These are phyloP conservation scores for Clitopilus passeckerianus DNA, from an alignment of 768 basidiomycete species.

Conservation along the genomic window DNA sequence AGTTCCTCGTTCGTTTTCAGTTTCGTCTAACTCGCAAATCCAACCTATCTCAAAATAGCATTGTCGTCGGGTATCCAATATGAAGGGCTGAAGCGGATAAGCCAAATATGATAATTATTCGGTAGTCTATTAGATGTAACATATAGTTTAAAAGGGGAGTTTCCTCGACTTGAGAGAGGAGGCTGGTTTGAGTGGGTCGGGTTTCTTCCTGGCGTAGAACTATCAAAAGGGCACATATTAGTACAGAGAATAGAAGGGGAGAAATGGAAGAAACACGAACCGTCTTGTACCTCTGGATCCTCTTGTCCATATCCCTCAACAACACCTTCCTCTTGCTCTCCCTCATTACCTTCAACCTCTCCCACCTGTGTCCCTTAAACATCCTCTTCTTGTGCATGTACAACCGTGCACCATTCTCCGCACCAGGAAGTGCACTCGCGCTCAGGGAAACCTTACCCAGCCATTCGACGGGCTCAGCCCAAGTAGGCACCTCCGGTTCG, in stretches of 20 bases:
- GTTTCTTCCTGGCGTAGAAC: constrained; percentile 47
- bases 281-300: constrained; percentile 61
- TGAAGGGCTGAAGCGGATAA: no score
- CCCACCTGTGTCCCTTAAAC: constrained; percentile 95
- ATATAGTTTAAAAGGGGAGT: constrained; percentile 29
- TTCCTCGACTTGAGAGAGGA: constrained; percentile 45
- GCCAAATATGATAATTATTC: background rate
- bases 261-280: constrained; percentile 31
- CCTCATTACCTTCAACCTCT: constrained; percentile 49
- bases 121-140: background rate
- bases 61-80: no score
- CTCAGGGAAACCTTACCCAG: constrained; percentile 40
- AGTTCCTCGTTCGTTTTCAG: no score
- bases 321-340: constrained; percentile 46
- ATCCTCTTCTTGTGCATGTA: constrained; percentile 77
- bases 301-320: constrained; percentile 65
- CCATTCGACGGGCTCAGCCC: constrained; percentile 32
- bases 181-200: constrained; percentile 54
- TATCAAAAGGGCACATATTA: constrained; percentile 14
- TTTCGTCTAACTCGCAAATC: no score
- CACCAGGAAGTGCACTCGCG: constrained; percentile 31
- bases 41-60: no score
- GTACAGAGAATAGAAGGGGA: background rate
- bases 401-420: constrained; percentile 55
- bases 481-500: constrained; percentile 10